These are phyloP conservation scores for Yamadazyma dendronema DNA, from an alignment of 1,139 yeast species.

Conservation along the genomic window DNA sequence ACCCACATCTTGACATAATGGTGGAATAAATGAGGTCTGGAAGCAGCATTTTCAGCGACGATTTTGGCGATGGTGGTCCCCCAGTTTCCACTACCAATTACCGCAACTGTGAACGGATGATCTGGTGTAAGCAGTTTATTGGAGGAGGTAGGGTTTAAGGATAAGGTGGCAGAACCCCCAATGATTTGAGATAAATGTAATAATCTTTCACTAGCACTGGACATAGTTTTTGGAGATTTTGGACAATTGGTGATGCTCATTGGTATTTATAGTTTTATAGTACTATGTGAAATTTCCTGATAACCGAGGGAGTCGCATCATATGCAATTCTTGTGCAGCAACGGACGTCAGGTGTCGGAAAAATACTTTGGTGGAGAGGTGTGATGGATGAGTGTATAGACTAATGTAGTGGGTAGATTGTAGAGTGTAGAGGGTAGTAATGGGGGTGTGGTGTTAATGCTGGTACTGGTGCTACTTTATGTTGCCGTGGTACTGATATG, in stretches of 20 bases:
- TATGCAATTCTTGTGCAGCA: slow-evolving; percentile 1
- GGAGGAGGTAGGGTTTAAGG: slow-evolving; percentile 7
- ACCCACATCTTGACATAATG: slow-evolving; percentile 49
- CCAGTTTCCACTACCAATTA: slow-evolving; percentile 51
- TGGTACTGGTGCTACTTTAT: neutral
- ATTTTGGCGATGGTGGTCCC: slow-evolving; percentile 51
- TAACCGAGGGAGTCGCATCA: slow-evolving; percentile 9
- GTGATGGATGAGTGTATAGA: no score
- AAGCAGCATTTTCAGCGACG: slow-evolving; percentile 42
- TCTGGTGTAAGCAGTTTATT: slow-evolving; percentile 23
- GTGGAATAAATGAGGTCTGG: slow-evolving; percentile 39
- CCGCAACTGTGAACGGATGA: slow-evolving; percentile 39
- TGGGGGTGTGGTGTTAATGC: no score
- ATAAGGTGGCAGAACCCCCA: slow-evolving; percentile 13
- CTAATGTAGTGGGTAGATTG: no score
- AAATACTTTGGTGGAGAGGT: no score
- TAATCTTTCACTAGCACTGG: slow-evolving; percentile 35
- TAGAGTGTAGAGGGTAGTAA: no score
- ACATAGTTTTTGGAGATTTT: slow-evolving; percentile 6
- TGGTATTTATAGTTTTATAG: slow-evolving; percentile 3
- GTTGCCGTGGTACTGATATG: neutral
- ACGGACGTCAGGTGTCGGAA: neutral
- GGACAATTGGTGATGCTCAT: neutral
- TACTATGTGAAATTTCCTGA: slow-evolving; percentile 1
- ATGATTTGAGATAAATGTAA: slow-evolving; percentile 38